phyloP scores from a whole-genome alignment of 768 basidiomycete species.

The Russula olivacea region DNA sequence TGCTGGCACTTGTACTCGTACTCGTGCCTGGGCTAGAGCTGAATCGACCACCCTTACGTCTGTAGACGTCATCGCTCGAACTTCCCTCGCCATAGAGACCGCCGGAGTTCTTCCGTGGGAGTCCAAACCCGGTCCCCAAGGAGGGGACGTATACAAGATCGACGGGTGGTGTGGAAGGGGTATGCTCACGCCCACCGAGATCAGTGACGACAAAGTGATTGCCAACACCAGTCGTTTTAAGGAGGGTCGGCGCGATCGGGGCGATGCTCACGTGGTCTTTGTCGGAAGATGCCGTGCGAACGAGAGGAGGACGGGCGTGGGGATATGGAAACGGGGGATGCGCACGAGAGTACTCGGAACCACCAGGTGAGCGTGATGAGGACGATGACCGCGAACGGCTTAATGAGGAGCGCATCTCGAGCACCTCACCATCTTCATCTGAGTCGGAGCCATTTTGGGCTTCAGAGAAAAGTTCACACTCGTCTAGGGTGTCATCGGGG shows the following conservation, averaged over 20 bases:
- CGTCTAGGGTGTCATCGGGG: conserved; percentile 39
- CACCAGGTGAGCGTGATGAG: conserved; percentile 31
- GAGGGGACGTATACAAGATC: conserved; percentile 69
- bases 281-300: conserved; percentile 34
- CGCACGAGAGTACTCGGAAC: conserved; percentile 22
- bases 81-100: conserved; percentile 23
- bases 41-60: conserved; percentile 35
- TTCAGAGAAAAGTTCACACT: conserved; percentile 29
- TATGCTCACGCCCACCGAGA: conserved; percentile 26
- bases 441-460: conserved; percentile 28
- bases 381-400: conserved; percentile 38
- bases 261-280: conserved; percentile 63
- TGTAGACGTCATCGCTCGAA: conserved; percentile 33
- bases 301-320: conserved; percentile 30
- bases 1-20: conserved; percentile 23
- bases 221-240: conserved; percentile 67
- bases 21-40: conserved; percentile 32
- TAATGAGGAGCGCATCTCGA: conserved; percentile 54
- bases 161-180: conserved; percentile 40
- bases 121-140: conserved; percentile 30
- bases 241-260: conserved; percentile 70
- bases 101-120: conserved; percentile 26
- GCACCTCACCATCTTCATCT: conserved; percentile 46
- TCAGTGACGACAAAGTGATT: conserved; percentile 34
- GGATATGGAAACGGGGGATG: conserved; percentile 24